Evolutionary conservation across 331 rosid species (phyloP), one percentile per base, ranked within the genome.

Genomic region (Pyrus hybrid): DNA sequence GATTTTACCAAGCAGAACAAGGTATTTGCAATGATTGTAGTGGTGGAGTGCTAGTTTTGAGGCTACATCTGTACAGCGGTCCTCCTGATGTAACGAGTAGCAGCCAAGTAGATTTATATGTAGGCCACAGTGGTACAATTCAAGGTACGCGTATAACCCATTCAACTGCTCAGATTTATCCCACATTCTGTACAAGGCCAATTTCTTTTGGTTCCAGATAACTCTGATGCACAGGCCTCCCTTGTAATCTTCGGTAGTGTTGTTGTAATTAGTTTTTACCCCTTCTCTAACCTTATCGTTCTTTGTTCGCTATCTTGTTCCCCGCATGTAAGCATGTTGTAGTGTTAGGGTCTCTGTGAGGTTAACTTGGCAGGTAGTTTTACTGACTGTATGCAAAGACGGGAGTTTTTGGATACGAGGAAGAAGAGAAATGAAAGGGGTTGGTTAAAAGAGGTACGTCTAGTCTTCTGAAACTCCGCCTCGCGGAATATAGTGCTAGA

Each of bases 1-100:
- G 66, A 82, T 77, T 53, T 80, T 72, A 78, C 60, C 77, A 53
- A 76, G 69, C 79, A 16, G 69, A 68, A 53, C 49, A 77, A 65
- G 85, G 85, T 72, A 67, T n/a, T 23, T 22, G 14, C 67, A 14
- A 51, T 66, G 8, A 26, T 32, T 33, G 0, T 22, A 81, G 4
- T 22, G 65, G 26, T 71, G 73, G 77, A 75, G 68, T 62, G 18
- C 25, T 30, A 18, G 66, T 30, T 29, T n/a, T 17, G 70, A n/a
- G 84, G 71, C 75, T 56, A 70, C 67, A 69, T 63, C 66, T 20
- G 41, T 57, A 0, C 21, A 9, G 16, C 17, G 29, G 66, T 71
- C 35, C 25, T 67, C 37, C 37, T 60, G 41, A 17, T 61, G 33
- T 45, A 45, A 62, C 14, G 21, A 17, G 76, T 43, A 63, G 83